Conservation (phyloP, 2,329 filamentous ascomycete species). For the Coniochaeta pulveracea region DNA sequence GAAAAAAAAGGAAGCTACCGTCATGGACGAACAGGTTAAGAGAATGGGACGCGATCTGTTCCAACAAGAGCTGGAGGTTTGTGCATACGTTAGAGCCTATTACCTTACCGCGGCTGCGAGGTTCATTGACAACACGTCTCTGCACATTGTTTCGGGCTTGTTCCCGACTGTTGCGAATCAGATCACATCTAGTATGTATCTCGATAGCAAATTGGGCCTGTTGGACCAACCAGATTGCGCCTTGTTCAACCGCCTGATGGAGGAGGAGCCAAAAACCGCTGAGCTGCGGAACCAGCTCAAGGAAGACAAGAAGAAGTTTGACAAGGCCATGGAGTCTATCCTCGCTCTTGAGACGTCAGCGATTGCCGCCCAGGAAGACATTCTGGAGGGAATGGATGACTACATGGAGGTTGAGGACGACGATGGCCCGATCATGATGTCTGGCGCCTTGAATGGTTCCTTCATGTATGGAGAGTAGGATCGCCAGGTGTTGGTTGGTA, state of each 20-base stretch:
- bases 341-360: constrained; percentile 10
- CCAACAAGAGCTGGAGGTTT: constrained; percentile 46
- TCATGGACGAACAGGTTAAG: constrained; percentile 26
- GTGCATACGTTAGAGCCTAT: constrained; percentile 55
- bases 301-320: constrained; percentile 11
- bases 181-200: constrained; percentile 27
- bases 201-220: constrained; percentile 32
- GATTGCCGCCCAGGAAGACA: not conserved
- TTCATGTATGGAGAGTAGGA: too few species aligned
- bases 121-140: constrained; percentile 46
- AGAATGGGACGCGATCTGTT: constrained; percentile 49
- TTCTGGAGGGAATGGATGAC: not conserved
- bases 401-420: not conserved
- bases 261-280: constrained; percentile 12
- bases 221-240: constrained; percentile 14
- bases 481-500: too few species aligned
- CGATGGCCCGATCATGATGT: not conserved
- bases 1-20: constrained; percentile 27
- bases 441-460: too few species aligned
- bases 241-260: constrained; percentile 11
- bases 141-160: constrained; percentile 36
- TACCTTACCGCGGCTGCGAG: constrained; percentile 55
- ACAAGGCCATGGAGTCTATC: constrained; percentile 17
- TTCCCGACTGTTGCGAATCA: constrained; percentile 29
- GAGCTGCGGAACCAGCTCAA: constrained; percentile 9